Evolutionary conservation across 2,329 filamentous ascomycete species (phyloP).

Genomic region (Nothophaeocryptopus gaeumannii): DNA sequence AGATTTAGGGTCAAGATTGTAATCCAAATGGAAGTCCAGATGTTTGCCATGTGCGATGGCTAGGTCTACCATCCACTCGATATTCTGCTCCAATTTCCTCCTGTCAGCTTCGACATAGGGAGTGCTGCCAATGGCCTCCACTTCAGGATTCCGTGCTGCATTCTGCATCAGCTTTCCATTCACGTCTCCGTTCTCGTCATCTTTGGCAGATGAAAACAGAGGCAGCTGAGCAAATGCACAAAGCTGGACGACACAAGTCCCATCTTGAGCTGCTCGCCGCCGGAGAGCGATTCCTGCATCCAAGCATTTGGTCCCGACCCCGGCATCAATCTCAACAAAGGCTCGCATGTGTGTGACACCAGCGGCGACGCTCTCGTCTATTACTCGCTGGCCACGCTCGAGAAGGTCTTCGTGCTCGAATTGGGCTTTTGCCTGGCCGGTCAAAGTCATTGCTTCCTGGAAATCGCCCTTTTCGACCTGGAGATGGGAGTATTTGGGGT

Average conservation of each 20-base stretch:
- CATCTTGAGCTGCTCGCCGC: slow-evolving; percentile 44
- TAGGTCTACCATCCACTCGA: slow-evolving; percentile 60
- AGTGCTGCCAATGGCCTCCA: slow-evolving; percentile 64
- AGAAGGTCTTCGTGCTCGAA: slow-evolving; percentile 64
- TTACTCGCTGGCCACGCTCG: slow-evolving; percentile 61
- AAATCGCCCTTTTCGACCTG: slow-evolving; percentile 62
- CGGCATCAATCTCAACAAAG: slow-evolving; percentile 68
- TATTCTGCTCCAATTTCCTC: slow-evolving; percentile 53
- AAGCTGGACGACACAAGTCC: slow-evolving; percentile 61
- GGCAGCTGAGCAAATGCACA: slow-evolving; percentile 70
- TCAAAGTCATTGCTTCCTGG: slow-evolving; percentile 61
- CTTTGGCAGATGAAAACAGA: slow-evolving; percentile 54
- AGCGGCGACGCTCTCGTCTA: slow-evolving; percentile 61
- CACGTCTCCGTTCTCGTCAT: slow-evolving; percentile 41
- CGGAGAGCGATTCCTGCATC: slow-evolving; percentile 58
- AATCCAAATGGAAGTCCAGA: slow-evolving; percentile 71
- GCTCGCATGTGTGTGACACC: slow-evolving; percentile 68
- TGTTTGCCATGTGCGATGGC: slow-evolving; percentile 54
- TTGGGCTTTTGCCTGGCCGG: slow-evolving; percentile 58
- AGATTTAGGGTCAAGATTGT: slow-evolving; percentile 55
- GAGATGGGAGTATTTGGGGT: slow-evolving; percentile 59
- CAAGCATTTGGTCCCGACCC: slow-evolving; percentile 58
- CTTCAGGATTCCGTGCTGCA: slow-evolving; percentile 42
- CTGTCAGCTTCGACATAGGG: slow-evolving; percentile 64
- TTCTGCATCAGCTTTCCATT: slow-evolving; percentile 53